phyloP scores from a whole-genome alignment of 176 grass and related monocot species.

The Musa beccarii region DNA sequence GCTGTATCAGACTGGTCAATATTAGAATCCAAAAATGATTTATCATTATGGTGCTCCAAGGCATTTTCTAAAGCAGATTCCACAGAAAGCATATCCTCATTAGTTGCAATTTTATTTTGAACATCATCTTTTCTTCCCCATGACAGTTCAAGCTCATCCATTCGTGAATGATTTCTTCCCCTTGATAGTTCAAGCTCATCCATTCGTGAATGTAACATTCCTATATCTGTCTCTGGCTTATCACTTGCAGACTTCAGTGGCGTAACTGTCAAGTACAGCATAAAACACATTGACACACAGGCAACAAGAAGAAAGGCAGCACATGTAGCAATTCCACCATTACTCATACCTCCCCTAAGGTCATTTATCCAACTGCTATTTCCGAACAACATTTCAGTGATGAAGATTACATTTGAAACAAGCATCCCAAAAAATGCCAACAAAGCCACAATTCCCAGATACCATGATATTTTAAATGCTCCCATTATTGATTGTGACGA shows the following conservation, averaged over 20 bases:
- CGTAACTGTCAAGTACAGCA: slow-evolving; percentile 76
- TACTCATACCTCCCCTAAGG: slow-evolving; percentile 67
- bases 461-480: slow-evolving; percentile 57
- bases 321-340: slow-evolving; percentile 51
- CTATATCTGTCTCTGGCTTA: slow-evolving; percentile 39
- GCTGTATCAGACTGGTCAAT: slow-evolving; percentile 41
- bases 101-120: slow-evolving; percentile 31
- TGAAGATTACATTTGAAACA: slow-evolving; percentile 76
- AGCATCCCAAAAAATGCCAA: slow-evolving; percentile 80
- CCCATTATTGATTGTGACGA: slow-evolving; percentile 92
- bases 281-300: slow-evolving; percentile 50
- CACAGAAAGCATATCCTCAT: slow-evolving; percentile 43
- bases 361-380: slow-evolving; percentile 75
- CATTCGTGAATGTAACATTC: slow-evolving; percentile 21
- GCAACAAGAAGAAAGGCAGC: slow-evolving; percentile 47
- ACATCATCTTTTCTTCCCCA: slow-evolving; percentile 35
- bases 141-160: slow-evolving; percentile 19
- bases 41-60: slow-evolving; percentile 18
- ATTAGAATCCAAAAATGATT: slow-evolving; percentile 32
- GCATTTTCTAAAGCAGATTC: slow-evolving; percentile 28
- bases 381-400: slow-evolving; percentile 82
- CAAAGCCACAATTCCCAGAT: slow-evolving; percentile 70
- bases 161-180: slow-evolving; percentile 28
- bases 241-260: slow-evolving; percentile 78
- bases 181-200: slow-evolving; percentile 21